A percentile compares a stretch with the other conserved stretches of the same genome.
These are phyloP conservation scores for Nakazawaea peltata DNA, from an alignment of 805 yeast genomes.

Conservation along the genomic window DNA sequence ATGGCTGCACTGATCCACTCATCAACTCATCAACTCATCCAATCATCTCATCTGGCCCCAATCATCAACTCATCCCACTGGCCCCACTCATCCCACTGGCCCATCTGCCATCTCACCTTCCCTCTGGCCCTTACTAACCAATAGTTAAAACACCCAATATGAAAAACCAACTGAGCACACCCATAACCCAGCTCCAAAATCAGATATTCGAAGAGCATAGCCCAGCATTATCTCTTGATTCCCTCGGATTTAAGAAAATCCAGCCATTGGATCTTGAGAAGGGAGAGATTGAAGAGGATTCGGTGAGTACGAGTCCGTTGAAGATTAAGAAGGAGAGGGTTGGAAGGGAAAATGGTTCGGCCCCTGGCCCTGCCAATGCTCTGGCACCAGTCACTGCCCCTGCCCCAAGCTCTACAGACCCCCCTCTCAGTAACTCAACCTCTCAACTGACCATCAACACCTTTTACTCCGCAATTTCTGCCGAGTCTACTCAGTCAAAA, in stretches of 20 bases:
- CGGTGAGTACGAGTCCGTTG: conserved; percentile 4
- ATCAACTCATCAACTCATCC: too few relatives aligned
- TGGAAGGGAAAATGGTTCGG: neutral
- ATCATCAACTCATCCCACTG: too few relatives aligned
- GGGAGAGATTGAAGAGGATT: neutral
- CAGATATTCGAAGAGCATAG: conserved; percentile 8
- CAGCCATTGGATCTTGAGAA: conserved; percentile 8
- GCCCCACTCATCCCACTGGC: too few relatives aligned
- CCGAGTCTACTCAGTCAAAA: too few relatives aligned
- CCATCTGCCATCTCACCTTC: neutral
- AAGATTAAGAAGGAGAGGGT: neutral
- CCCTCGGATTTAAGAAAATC: conserved; percentile 11
- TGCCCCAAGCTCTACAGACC: neutral
- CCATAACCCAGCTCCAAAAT: conserved; percentile 6
- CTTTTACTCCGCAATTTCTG: conserved; percentile 7
- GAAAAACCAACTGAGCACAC: conserved; percentile 4
- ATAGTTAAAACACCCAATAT: conserved; percentile 5
- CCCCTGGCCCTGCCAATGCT: neutral
- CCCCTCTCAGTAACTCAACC: neutral
- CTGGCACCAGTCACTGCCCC: too few relatives aligned
- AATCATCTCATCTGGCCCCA: too few relatives aligned
- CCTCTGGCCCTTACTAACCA: neutral
- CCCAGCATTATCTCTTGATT: conserved; percentile 13
- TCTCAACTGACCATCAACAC: conserved; percentile 8
- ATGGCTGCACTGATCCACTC: too few relatives aligned